Conservation (phyloP, 2,329 filamentous ascomycete genomes). For the Gaeumannomyces tritici region DNA sequence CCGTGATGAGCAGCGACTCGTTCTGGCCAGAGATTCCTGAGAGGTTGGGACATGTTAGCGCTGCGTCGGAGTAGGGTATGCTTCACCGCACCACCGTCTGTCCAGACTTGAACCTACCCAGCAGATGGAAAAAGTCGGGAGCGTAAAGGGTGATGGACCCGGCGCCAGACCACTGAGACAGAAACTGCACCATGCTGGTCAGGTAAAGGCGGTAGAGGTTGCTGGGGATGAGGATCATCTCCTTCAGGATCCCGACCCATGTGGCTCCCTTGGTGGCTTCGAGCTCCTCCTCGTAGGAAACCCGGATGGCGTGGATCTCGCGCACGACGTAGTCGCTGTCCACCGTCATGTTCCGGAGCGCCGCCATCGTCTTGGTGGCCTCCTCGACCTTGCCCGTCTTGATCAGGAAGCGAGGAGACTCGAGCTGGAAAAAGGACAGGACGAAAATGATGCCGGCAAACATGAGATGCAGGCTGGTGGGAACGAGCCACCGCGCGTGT, state of each 20-base stretch:
- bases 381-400: conserved; percentile 52
- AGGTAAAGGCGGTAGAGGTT: conserved; percentile 69
- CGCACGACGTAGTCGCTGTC: conserved; percentile 51
- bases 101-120: conserved; percentile 26
- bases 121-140: conserved; percentile 60
- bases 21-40: conserved; percentile 52
- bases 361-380: conserved; percentile 44
- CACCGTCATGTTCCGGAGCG: conserved; percentile 46
- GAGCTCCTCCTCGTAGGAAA: conserved; percentile 58
- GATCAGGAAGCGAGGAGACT: conserved; percentile 63
- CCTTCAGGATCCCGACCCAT: conserved; percentile 56
- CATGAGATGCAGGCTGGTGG: conserved; percentile 68
- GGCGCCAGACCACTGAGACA: conserved; percentile 66
- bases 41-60: background rate
- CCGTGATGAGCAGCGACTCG: conserved; percentile 63
- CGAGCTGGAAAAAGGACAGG: conserved; percentile 58
- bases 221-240: conserved; percentile 55
- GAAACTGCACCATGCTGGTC: conserved; percentile 56
- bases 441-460: conserved; percentile 64
- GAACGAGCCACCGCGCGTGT: conserved; percentile 46
- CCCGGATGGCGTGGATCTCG: conserved; percentile 56
- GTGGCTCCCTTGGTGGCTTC: conserved; percentile 59
- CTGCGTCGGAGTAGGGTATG: no score
- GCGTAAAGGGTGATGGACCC: conserved; percentile 71
- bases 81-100: no score